Base-by-base conservation (phyloP, 2,329 filamentous ascomycete species). In the Pyricularia pennisetigena region DNA sequence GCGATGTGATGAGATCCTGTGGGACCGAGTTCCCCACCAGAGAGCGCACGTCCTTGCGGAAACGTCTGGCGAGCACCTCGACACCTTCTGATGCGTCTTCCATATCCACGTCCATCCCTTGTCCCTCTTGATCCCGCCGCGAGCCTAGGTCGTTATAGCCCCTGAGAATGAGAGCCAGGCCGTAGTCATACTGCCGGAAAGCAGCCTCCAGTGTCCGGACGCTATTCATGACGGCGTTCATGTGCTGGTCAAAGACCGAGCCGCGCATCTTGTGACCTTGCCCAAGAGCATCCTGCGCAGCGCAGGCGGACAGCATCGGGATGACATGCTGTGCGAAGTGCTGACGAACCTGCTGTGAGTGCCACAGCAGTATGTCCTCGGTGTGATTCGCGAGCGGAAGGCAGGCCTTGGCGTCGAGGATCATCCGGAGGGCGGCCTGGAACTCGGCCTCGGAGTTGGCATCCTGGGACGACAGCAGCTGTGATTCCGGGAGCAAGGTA, bases 1-100 rank as follows among this genome's bases (percentile, higher is more conserved):
- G 75, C 1, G 87, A 84, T 65, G 78, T 78, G 49, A 83, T 80
- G 65, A 90, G 79, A 4, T 82, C 79, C 54, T 79, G 79, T 2
- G 83, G 84, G 69, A 87, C 81, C 10, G 88, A 88, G 74, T 90
- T 89, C 63, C 85, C 84, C 70, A 91, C 83, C 26, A 90, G 81
- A 26, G 88, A 86, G 72, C 90, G 84, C 12, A 91, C 76, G 70
- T 91, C 88, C 65, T 83, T 79, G 20, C 79, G 81, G 73, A 92
- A 90, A 68, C 74, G 74, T 3, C 70, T 64, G 16, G 73, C 70
- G 5, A 83, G 85, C 67, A 74, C 74, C 8, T 82, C 76, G 57
- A 79, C 79, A 35, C 75, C 74, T 64, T 77, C 75, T 68, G 78
- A 80, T 29, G 74, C 72, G 35, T 74, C 75, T 63, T 75, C 75